Conservation (phyloP, 768 basidiomycete species). For the Krasilnikovozyma curviuscula region DNA sequence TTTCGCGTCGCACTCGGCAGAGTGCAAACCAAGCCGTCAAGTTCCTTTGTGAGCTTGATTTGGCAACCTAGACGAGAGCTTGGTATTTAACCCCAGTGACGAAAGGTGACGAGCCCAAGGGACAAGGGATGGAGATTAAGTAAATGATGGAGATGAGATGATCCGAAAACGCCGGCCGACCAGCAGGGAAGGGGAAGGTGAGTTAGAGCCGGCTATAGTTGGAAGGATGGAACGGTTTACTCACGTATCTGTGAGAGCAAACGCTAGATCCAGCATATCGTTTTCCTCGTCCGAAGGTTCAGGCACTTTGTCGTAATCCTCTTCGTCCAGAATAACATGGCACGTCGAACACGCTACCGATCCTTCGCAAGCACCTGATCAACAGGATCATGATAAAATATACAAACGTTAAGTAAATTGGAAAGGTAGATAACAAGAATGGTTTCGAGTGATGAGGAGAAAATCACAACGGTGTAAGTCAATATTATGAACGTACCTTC, state of each 20-base stretch:
- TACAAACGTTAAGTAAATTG: not conserved
- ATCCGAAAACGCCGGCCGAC: not conserved
- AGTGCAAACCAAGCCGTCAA: conserved; percentile 69
- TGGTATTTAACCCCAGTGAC: not conserved
- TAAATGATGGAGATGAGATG: not conserved
- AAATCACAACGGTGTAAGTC: not conserved
- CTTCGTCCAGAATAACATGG: conserved; percentile 66
- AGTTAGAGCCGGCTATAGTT: not conserved
- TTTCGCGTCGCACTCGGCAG: conserved; percentile 84
- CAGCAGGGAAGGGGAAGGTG: not conserved
- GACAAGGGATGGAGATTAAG: not conserved
- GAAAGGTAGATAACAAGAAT: too few relatives aligned
- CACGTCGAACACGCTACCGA: conserved; percentile 95
- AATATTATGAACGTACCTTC: conserved; percentile 43
- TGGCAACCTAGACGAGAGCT: conserved; percentile 37
- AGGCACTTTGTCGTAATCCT: conserved; percentile 66
- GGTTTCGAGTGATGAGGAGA: not conserved
- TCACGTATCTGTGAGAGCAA: conserved; percentile 82
- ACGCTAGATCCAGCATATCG: conserved; percentile 77
- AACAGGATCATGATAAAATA: not conserved
- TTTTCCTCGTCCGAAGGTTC: conserved; percentile 97
- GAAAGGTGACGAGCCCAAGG: not conserved
- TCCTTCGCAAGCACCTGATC: conserved; percentile 79
- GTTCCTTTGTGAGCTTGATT: conserved; percentile 47
- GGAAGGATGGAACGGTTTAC: conserved; percentile 33